These are phyloP conservation scores for Kurtzmaniella quercitrusa DNA, from an alignment of 1,139 yeast species.

Conservation along the genomic window DNA sequence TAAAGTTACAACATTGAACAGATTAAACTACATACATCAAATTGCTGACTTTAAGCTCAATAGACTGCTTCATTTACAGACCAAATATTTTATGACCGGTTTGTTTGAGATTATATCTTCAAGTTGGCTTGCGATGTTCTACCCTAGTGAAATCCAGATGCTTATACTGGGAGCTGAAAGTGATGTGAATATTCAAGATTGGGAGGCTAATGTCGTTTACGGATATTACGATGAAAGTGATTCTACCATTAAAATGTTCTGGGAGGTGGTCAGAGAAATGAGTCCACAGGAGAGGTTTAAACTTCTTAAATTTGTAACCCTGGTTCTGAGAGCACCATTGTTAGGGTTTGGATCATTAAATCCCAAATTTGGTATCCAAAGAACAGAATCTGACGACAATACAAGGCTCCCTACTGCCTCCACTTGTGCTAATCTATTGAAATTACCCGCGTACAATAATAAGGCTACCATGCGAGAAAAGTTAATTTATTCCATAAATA, in stretches of 20 bases:
- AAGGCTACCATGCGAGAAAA: constrained; percentile 57
- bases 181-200: constrained; percentile 67
- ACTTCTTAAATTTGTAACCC: constrained; percentile 81
- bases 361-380: constrained; percentile 80
- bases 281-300: constrained; percentile 53
- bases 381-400: constrained; percentile 32
- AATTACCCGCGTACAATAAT: constrained; percentile 75
- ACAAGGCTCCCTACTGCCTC: constrained; percentile 81
- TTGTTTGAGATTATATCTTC: constrained; percentile 63
- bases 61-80: constrained; percentile 53
- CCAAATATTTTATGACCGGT: constrained; percentile 67
- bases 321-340: constrained; percentile 87
- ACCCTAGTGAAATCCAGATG: constrained; percentile 76
- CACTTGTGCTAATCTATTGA: constrained; percentile 85
- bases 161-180: constrained; percentile 77
- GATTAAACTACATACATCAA: constrained; percentile 71
- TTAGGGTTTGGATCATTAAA: constrained; percentile 72
- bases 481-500: constrained; percentile 68
- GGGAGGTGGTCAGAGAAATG: constrained; percentile 76
- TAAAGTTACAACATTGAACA: constrained; percentile 57
- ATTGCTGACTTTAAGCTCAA: constrained; percentile 79
- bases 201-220: constrained; percentile 57
- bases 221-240: constrained; percentile 56
- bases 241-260: constrained; percentile 55
- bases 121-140: constrained; percentile 80